A percentile compares a stretch with the other conserved stretches of the same genome.
phyloP scores from a whole-genome alignment of 495 filamentous ascomycete species.

The Penicillium steckii region DNA sequence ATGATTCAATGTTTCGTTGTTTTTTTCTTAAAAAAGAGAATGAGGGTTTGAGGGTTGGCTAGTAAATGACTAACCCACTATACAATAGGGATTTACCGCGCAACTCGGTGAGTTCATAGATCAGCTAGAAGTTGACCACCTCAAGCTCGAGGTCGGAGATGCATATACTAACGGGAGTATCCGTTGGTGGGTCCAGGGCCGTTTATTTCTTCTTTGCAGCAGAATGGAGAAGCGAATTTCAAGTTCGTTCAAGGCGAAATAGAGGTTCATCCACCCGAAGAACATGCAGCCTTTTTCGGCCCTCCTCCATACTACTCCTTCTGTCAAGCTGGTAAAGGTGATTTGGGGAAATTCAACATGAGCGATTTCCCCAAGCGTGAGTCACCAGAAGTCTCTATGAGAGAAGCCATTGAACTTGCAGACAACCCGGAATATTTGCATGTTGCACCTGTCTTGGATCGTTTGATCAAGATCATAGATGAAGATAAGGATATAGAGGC shows the following conservation, averaged over 20 bases:
- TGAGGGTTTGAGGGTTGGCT: background rate
- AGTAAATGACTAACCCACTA: background rate
- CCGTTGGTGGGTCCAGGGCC: slow-evolving; percentile 13
- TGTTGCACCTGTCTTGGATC: slow-evolving; percentile 11
- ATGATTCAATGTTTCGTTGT: background rate
- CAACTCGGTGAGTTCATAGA: slow-evolving; percentile 24
- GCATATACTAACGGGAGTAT: background rate
- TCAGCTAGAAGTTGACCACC: too few species aligned
- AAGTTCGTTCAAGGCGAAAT: slow-evolving; percentile 26
- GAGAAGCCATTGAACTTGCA: slow-evolving; percentile 6
- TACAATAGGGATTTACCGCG: slow-evolving; percentile 19
- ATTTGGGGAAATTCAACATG: slow-evolving; percentile 12
- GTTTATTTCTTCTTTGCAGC: slow-evolving; percentile 16
- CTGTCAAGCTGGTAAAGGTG: slow-evolving; percentile 4
- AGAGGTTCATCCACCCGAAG: slow-evolving; percentile 9
- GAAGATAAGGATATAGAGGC: slow-evolving; percentile 33
- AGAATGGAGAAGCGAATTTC: slow-evolving; percentile 16
- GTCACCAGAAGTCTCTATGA: slow-evolving; percentile 20
- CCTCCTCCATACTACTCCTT: slow-evolving; percentile 31
- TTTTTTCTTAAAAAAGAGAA: background rate
- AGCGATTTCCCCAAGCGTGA: slow-evolving; percentile 21
- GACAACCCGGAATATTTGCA: slow-evolving; percentile 11
- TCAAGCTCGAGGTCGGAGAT: background rate
- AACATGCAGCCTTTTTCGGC: slow-evolving; percentile 27
- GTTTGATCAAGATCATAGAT: slow-evolving; percentile 23